Evolutionary conservation across 2,329 filamentous ascomycete genomes (phyloP), one percentile per base, ranked within the genome.

Genomic region (Epichloe glyceriae): DNA sequence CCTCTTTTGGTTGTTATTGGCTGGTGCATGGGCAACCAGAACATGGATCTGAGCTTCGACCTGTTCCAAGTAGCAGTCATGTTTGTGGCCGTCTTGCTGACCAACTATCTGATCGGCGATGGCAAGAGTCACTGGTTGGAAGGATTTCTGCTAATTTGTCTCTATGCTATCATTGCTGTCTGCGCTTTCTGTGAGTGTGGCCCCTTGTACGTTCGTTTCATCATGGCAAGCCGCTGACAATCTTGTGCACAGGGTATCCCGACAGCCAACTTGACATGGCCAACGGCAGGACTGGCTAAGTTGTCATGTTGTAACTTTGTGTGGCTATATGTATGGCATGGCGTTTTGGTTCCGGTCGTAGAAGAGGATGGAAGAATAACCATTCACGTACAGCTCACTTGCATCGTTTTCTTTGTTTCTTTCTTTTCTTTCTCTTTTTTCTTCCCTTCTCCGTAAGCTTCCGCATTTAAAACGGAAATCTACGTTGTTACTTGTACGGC

Each of bases 21-120:
- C 50, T 91, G 86, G 86, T 82, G 80, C 55, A 81, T 89, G 75
- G 77, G 70, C 38, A 65, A 78, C 54, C 80, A 83, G 54, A 74
- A 80, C 1, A 91, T 91, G 87, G 87, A 82, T 19, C 76, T 95
- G 5, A 84, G 84, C 64, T 93, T 95, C 63, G 88, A 94, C 62
- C 82, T 82, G 1, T 96, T 96, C 72, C 88, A 95, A 69, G 83
- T 95, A 14, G 85, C 89, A 20, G 83, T 86, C 40, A 71, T 95
- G 40, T 94, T 95, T 58, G 86, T 93, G 12, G 82, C 87, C 2
- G 86, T 88, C 0, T 79, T 95, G 41, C 75, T 95, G 35, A 86
- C 90, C 52, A 95, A 94, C 63, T 95, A 94, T 63, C 69, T 95
- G 42, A 88, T 94, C 46, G 75, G 83, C 19, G 88, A 94, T 59